Evolutionary conservation across 768 basidiomycete genomes (phyloP), one percentile per base, ranked within the genome.

Genomic region (Auriculariales sp.): DNA sequence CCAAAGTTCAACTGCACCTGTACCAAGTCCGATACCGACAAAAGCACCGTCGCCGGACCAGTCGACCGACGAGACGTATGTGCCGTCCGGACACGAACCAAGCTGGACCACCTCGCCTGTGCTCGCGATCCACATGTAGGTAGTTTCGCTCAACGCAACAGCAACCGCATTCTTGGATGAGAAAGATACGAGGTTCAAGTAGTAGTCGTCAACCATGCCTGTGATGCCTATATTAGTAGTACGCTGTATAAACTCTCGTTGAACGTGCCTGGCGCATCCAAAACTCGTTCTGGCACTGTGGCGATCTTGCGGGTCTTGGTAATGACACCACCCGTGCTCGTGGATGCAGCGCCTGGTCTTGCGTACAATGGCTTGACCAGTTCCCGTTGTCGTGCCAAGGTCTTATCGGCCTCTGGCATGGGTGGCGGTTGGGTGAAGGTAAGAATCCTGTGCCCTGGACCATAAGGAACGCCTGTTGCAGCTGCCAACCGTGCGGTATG

Each of bases 91-190:
- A 0, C 80, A 81, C 53, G 87, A 82, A 10, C 79, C 79, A 15
- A 92, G 67, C 50, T 81, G 81, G 25, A 71, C 72, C n/a, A 97
- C 94, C 10, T 74, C 63, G 7, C 94, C 94, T 0, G 83, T 81
- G 58, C 92, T 88, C 1, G 93, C 94, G 55, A 78, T 83, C 94
- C 94, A 99, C 50, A 95, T 78, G 66, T 94, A 99, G 1, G 86
- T 91, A 45, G 74, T 74, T 35, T 84, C 79, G 39, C 81, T 86
- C 10, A 99, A 75, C 0, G 86, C 94, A 49, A 99, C 93, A 2
- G 86, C 92, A 10, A 99, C 79, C 25, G 81, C 68, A 63, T 98
- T 97, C 55, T 77, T 76, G 34, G 73, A 74, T 30, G 84, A 85
- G 95, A 95, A 99, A 15, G 82, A 75, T 47, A 97, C 63, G 48